Conservation (phyloP, 768 basidiomycete species). For the Xerocomus brunneocitrinus region DNA sequence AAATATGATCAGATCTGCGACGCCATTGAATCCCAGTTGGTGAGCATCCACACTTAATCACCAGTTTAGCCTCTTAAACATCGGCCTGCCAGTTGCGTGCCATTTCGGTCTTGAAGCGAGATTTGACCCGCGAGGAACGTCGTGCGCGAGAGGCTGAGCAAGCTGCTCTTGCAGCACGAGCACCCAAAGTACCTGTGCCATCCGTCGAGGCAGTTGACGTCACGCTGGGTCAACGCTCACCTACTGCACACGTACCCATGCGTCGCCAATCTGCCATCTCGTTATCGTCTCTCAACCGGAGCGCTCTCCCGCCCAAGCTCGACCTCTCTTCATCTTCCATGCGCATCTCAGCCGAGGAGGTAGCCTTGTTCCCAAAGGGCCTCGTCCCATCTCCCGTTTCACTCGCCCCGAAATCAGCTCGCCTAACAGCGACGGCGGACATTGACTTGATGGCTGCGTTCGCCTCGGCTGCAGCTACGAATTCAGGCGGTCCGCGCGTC, state of each 20-base stretch:
- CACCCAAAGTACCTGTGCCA: constrained; percentile 24
- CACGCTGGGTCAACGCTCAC: constrained; percentile 31
- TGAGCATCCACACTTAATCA: constrained; percentile 30
- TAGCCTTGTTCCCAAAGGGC: constrained; percentile 51
- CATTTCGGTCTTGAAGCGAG: constrained; percentile 67
- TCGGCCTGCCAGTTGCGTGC: constrained; percentile 54
- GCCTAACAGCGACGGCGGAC: constrained; percentile 51
- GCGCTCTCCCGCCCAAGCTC: constrained; percentile 67
- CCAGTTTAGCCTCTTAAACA: not conserved
- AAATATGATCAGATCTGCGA: constrained; percentile 80
- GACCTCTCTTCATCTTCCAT: constrained; percentile 71
- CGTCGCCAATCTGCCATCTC: constrained; percentile 76
- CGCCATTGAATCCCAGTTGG: constrained; percentile 67
- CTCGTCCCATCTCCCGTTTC: constrained; percentile 72
- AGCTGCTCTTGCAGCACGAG: constrained; percentile 35
- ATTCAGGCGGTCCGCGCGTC: constrained; percentile 27
- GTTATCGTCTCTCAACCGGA: constrained; percentile 73
- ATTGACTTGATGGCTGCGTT: constrained; percentile 66
- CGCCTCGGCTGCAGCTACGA: constrained; percentile 38
- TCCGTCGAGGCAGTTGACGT: constrained; percentile 17
- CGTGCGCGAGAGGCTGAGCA: constrained; percentile 44
- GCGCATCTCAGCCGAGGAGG: constrained; percentile 62
- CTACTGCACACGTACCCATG: constrained; percentile 28
- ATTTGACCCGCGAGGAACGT: constrained; percentile 58
- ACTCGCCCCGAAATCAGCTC: constrained; percentile 75